Evolutionary conservation across 2,329 filamentous ascomycete species (phyloP).

Genomic region (Phaeomoniella chlamydospora): DNA sequence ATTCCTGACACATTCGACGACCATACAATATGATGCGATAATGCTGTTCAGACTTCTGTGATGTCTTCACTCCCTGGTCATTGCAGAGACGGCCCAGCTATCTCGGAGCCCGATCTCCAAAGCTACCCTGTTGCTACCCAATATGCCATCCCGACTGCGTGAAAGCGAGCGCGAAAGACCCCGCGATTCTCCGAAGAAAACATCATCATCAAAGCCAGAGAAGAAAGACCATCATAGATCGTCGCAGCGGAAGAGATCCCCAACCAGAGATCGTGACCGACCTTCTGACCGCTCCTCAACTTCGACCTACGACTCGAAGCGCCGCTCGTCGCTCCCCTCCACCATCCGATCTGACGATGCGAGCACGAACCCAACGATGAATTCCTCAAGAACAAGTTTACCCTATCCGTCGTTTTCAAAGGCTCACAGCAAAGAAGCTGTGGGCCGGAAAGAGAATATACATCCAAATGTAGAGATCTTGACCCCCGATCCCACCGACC

Average conservation of each 20-base stretch:
- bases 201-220: conserved; percentile 4
- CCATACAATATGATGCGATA: too few relatives aligned
- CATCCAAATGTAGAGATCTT: conserved; percentile 26
- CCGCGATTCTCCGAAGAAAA: not conserved
- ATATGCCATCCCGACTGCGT: conserved; percentile 1
- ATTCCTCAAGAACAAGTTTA: conserved; percentile 30
- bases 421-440: conserved; percentile 76
- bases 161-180: conserved; percentile 1
- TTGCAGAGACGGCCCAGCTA: too few relatives aligned
- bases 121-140: not conserved
- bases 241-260: conserved; percentile 5
- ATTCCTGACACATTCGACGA: too few relatives aligned
- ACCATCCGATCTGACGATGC: conserved; percentile 6
- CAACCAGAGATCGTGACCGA: conserved; percentile 4
- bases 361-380: conserved; percentile 2
- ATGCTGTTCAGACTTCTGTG: too few relatives aligned
- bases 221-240: conserved; percentile 7
- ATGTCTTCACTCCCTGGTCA: too few relatives aligned
- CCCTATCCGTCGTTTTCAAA: conserved; percentile 81
- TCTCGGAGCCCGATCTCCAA: too few relatives aligned
- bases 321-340: conserved; percentile 15
- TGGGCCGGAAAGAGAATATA: conserved; percentile 47
- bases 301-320: conserved; percentile 11
- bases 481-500: conserved; percentile 60
- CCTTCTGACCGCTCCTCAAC: conserved; percentile 7